Evolutionary conservation across 192 early-diverging fungal species (phyloP).

Genomic region (Mycoemilia scoparia): DNA sequence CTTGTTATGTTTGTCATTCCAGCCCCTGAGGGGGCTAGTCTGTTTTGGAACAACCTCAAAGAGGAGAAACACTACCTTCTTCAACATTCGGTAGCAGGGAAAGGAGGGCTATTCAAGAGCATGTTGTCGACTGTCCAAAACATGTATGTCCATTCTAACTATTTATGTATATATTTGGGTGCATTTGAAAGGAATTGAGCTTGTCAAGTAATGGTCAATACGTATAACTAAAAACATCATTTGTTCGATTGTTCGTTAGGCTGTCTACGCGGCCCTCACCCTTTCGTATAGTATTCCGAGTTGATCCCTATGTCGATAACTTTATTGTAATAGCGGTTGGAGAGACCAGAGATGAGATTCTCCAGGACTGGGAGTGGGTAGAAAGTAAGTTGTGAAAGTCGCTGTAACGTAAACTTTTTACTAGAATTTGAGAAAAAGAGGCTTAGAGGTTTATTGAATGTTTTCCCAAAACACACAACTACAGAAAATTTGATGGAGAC

Average conservation of each 20-base stretch:
- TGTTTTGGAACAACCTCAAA: conserved; percentile 50
- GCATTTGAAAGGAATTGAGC: conserved; percentile 15
- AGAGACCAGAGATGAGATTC: conserved; percentile 64
- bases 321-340: conserved; percentile 71
- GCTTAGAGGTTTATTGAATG: background rate
- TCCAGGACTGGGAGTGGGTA: conserved; percentile 82
- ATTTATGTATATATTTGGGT: no score
- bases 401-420: conserved; percentile 34
- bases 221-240: background rate
- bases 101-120: conserved; percentile 35
- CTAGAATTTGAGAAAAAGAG: background rate
- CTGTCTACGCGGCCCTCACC: conserved; percentile 85
- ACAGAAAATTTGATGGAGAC: conserved; percentile 56
- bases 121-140: conserved; percentile 85
- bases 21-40: conserved; percentile 29
- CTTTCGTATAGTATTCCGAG: conserved; percentile 68
- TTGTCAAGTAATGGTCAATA: background rate
- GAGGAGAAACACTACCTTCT: conserved; percentile 44
- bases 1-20: conserved; percentile 29
- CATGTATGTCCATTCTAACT: no score
- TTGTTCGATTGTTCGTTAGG: no score
- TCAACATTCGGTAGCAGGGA: conserved; percentile 43
- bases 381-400: no score
- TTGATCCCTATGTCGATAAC: conserved; percentile 28
- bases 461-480: no score